These are phyloP conservation scores for Globisporangium uncinulatum DNA, from an alignment of 352 stramenopile genomes.

Conservation along the genomic window DNA sequence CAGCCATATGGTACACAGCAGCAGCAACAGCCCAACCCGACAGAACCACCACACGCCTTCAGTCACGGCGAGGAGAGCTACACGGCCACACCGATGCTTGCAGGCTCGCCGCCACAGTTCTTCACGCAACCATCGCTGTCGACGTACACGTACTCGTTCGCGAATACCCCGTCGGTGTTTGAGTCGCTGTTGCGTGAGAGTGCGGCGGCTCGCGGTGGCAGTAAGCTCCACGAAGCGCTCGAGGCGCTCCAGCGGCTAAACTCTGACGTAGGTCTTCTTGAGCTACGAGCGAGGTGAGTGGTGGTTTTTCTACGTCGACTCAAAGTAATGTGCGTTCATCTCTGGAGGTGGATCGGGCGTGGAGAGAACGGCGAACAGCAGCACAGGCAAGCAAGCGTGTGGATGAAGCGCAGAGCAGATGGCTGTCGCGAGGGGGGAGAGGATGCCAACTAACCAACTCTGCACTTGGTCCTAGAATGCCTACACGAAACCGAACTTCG, in stretches of 20 bases:
- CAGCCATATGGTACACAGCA: background rate
- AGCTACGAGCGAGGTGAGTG: background rate
- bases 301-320: no score
- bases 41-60: background rate
- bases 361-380: conserved; percentile 14
- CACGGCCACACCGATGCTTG: background rate
- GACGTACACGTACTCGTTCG: conserved; percentile 13
- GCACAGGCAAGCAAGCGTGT: conserved; percentile 9
- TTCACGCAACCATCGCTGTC: background rate
- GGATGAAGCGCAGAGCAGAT: background rate
- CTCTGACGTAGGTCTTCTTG: conserved; percentile 21
- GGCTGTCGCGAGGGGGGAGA: no score
- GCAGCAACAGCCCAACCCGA: conserved; percentile 2
- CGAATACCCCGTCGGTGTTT: conserved; percentile 35
- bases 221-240: conserved; percentile 35
- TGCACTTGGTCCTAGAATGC: conserved; percentile 1
- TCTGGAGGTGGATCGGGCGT: conserved; percentile 13
- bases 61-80: background rate
- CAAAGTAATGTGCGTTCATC: conserved; percentile 3
- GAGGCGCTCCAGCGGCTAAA: conserved; percentile 29
- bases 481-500: conserved; percentile 35
- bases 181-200: conserved; percentile 40
- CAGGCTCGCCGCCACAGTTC: conserved; percentile 10
- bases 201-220: conserved; percentile 14
- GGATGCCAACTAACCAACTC: no score